These are phyloP conservation scores for Cyclotella distinguenda DNA, from an alignment of 108 stramenopile genomes.

Conservation along the genomic window DNA sequence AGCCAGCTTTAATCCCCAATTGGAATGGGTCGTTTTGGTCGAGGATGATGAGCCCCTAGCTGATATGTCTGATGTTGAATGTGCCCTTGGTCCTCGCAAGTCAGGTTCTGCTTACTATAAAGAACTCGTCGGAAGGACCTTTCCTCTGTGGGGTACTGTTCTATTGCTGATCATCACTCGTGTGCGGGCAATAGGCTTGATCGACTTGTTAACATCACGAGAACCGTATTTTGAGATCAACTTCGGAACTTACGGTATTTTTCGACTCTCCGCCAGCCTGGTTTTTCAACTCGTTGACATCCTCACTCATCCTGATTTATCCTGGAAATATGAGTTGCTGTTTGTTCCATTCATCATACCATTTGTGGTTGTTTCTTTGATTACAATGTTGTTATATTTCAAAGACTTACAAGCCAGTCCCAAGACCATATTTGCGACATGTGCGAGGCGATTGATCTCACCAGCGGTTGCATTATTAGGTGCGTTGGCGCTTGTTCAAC, in stretches of 20 bases:
- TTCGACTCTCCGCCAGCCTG: constrained; percentile 52
- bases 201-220: constrained; percentile 26
- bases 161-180: constrained; percentile 56
- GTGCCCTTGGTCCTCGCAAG: constrained; percentile 57
- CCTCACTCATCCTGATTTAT: constrained; percentile 55
- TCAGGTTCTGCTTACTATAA: constrained; percentile 40
- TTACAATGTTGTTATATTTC: constrained; percentile 54
- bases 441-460: constrained; percentile 37
- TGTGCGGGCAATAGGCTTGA: constrained; percentile 51
- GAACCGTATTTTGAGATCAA: constrained; percentile 53
- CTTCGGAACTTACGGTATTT: constrained; percentile 59
- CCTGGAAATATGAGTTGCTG: constrained; percentile 67
- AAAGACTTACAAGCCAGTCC: constrained; percentile 37
- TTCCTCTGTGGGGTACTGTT: constrained; percentile 55
- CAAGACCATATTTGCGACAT: constrained; percentile 31
- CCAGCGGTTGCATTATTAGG: constrained; percentile 62
- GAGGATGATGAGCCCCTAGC: constrained; percentile 1
- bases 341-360: constrained; percentile 71
- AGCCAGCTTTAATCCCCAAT: constrained; percentile 3
- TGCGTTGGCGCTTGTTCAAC: constrained; percentile 61
- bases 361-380: constrained; percentile 53
- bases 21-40: background rate
- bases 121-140: constrained; percentile 52
- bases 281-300: constrained; percentile 63
- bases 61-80: constrained; percentile 22